A percentile compares a stretch with the other conserved stretches of the same genome.
Evolutionary conservation across 306 rosid genomes (phyloP).

Genomic region (Ormosia emarginata): DNA sequence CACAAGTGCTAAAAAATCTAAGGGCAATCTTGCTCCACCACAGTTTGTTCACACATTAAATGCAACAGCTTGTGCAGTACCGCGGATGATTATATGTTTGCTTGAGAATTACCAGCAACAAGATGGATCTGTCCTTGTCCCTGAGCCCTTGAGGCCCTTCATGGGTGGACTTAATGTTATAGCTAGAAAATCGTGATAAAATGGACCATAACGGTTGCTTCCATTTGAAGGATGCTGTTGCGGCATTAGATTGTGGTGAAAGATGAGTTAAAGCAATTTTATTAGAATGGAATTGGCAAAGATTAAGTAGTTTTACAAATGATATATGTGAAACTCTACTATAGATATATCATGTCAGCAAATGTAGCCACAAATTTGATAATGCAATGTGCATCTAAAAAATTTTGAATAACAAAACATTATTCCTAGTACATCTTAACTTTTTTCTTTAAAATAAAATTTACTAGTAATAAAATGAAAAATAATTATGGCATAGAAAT

Average conservation of each 20-base stretch:
- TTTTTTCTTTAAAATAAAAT: not conserved
- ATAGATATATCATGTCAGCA: not conserved
- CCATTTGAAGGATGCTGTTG: slow-evolving; percentile 19
- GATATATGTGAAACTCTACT: not conserved
- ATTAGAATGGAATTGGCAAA: not conserved
- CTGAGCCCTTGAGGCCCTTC: slow-evolving; percentile 80
- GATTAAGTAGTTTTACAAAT: not conserved
- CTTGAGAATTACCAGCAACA: slow-evolving; percentile 89
- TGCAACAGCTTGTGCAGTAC: slow-evolving; percentile 96
- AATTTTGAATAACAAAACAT: not conserved
- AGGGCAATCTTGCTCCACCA: slow-evolving; percentile 65
- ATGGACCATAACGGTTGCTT: slow-evolving; percentile 27
- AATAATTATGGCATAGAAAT: too few relatives aligned
- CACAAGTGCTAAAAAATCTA: slow-evolving; percentile 52
- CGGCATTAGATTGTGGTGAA: slow-evolving; percentile 23
- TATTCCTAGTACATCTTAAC: not conserved
- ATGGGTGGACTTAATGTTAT: slow-evolving; percentile 69
- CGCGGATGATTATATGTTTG: slow-evolving; percentile 80
- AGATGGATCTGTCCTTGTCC: slow-evolving; percentile 74
- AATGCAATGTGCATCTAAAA: not conserved
- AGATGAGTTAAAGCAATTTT: slow-evolving; percentile 25
- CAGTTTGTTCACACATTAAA: slow-evolving; percentile 86
- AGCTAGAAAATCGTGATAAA: slow-evolving; percentile 39
- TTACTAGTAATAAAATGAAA: not conserved
- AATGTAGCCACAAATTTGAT: not conserved